phyloP scores from a whole-genome alignment of 2,329 filamentous ascomycete genomes.

The Fusarium annulatum region DNA sequence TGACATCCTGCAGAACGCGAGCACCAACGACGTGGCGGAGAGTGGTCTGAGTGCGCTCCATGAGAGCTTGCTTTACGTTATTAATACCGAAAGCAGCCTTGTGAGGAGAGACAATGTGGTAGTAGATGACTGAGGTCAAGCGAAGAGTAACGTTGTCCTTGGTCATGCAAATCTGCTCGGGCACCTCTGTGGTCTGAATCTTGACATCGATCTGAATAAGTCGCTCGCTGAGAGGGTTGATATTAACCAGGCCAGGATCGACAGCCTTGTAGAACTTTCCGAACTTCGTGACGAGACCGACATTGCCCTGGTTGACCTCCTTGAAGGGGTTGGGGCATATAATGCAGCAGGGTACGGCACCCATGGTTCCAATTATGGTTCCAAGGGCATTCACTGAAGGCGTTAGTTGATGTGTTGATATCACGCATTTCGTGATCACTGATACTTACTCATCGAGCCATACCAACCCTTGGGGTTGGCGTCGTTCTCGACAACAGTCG shows the following conservation, averaged over 20 bases:
- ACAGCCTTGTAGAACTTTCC: constrained; percentile 95
- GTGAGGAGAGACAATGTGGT: constrained; percentile 94
- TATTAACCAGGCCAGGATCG: constrained; percentile 95
- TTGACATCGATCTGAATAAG: constrained; percentile 97
- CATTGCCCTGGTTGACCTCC: constrained; percentile 89
- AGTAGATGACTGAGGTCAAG: constrained; percentile 98
- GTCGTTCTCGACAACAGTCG: constrained; percentile 71
- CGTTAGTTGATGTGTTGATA: not conserved
- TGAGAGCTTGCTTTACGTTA: constrained; percentile 93
- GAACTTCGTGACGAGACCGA: constrained; percentile 95
- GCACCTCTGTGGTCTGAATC: constrained; percentile 98
- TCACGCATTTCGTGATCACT: not conserved
- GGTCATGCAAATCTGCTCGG: constrained; percentile 98
- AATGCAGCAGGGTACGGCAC: constrained; percentile 91
- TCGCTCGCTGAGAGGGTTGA: constrained; percentile 93
- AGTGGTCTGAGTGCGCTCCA: constrained; percentile 98
- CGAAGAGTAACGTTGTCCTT: constrained; percentile 98
- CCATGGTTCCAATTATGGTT: constrained; percentile 77
- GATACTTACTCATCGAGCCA: constrained; percentile 79
- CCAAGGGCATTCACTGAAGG: constrained; percentile 78
- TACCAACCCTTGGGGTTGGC: constrained; percentile 87
- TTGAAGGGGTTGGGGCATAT: constrained; percentile 97
- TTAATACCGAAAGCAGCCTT: constrained; percentile 97
- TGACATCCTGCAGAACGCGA: constrained; percentile 95
- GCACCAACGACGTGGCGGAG: constrained; percentile 96